A percentile compares a stretch with the other conserved stretches of the same genome.
Conservation (phyloP, 306 rosid species). For the Ormosia emarginata region DNA sequence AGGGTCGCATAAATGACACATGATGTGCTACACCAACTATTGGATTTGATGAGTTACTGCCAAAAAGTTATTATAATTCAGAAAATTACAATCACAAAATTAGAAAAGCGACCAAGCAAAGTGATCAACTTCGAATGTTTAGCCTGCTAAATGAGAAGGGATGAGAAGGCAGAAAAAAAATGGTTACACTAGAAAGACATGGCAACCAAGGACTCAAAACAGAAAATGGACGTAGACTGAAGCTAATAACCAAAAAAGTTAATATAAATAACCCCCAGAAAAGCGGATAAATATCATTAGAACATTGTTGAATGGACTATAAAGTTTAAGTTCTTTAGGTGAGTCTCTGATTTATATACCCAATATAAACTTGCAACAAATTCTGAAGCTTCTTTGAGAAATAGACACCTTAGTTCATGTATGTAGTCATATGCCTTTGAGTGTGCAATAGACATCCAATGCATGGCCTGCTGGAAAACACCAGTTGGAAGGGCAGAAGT, state of each 20-base stretch:
- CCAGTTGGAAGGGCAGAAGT: slow-evolving; percentile 90
- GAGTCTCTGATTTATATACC: neutral
- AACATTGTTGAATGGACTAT: neutral
- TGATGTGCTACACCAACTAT: slow-evolving; percentile 86
- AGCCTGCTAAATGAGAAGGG: neutral
- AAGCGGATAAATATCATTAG: neutral
- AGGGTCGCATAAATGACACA: slow-evolving; percentile 93
- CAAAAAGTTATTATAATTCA: slow-evolving; percentile 19
- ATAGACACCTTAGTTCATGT: slow-evolving; percentile 65
- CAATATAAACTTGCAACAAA: slow-evolving; percentile 13
- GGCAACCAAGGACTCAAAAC: neutral
- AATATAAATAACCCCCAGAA: neutral
- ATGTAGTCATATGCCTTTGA: slow-evolving; percentile 83
- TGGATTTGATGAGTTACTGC: slow-evolving; percentile 53
- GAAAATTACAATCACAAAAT: slow-evolving; percentile 20
- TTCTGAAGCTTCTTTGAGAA: slow-evolving; percentile 27
- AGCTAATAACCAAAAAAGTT: neutral
- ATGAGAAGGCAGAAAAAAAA: slow-evolving; percentile 11
- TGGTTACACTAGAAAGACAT: neutral
- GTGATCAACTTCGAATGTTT: slow-evolving; percentile 13
- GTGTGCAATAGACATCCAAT: slow-evolving; percentile 95
- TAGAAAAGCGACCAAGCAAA: slow-evolving; percentile 9
- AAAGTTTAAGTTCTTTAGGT: neutral
- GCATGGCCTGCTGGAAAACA: slow-evolving; percentile 93
- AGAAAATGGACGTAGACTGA: neutral